Evolutionary conservation across 2,329 filamentous ascomycete species (phyloP).

Genomic region (Aureobasidium sp.): DNA sequence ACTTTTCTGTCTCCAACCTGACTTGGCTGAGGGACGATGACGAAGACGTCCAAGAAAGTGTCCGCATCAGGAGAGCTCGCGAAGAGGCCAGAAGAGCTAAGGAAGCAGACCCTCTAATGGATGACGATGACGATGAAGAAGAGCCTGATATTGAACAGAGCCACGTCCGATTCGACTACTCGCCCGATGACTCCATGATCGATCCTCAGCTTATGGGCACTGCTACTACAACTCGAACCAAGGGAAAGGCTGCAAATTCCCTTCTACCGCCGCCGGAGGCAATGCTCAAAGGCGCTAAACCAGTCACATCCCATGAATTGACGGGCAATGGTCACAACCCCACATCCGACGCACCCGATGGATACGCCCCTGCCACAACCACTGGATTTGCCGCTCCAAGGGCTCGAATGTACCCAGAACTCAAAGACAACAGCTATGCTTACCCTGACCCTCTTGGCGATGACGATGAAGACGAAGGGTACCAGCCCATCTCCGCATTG

Average conservation of each 20-base stretch:
- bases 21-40: slow-evolving; percentile 59
- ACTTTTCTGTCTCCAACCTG: slow-evolving; percentile 83
- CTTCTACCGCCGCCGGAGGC: slow-evolving; percentile 21
- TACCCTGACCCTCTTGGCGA: slow-evolving; percentile 22
- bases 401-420: slow-evolving; percentile 23
- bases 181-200: slow-evolving; percentile 24
- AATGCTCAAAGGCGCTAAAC: slow-evolving; percentile 21
- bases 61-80: slow-evolving; percentile 31
- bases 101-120: slow-evolving; percentile 35
- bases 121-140: slow-evolving; percentile 35
- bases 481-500: slow-evolving; percentile 7
- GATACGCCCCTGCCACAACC: slow-evolving; percentile 23
- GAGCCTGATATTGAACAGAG: slow-evolving; percentile 31
- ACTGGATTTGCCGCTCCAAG: slow-evolving; percentile 21
- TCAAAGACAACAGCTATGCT: slow-evolving; percentile 15
- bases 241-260: not conserved
- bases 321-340: slow-evolving; percentile 9
- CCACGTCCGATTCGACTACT: slow-evolving; percentile 33
- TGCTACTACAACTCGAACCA: not conserved
- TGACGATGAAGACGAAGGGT: slow-evolving; percentile 21
- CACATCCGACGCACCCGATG: slow-evolving; percentile 17
- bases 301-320: not conserved
- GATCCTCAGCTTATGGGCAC: slow-evolving; percentile 24
- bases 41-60: slow-evolving; percentile 35
- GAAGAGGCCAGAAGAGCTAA: slow-evolving; percentile 47